Conservation (phyloP, 495 filamentous ascomycete species). For the Tuber melanosporum region DNA sequence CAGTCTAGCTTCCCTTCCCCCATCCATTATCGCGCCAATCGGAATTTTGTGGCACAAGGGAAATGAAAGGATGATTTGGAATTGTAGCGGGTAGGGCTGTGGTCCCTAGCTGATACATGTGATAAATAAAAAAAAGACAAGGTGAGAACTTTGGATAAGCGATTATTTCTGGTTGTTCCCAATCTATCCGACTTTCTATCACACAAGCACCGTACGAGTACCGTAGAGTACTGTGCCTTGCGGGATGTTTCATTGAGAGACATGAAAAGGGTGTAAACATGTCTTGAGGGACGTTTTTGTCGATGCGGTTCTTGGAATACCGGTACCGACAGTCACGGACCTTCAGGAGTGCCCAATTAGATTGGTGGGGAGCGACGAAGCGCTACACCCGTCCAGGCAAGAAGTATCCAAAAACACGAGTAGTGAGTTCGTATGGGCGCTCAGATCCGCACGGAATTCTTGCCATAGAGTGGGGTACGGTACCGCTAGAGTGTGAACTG, state of each 20-base stretch:
- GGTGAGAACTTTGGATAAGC: neutral
- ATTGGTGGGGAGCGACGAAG: neutral
- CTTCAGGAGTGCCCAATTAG: neutral
- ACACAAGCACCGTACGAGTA: too few species aligned
- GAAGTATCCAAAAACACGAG: too few species aligned
- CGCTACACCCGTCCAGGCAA: too few species aligned
- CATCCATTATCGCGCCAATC: slow-evolving; percentile 1
- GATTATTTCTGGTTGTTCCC: neutral
- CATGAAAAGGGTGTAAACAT: neutral
- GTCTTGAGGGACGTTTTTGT: neutral
- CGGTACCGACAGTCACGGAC: neutral
- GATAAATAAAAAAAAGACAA: neutral
- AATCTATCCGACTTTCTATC: neutral
- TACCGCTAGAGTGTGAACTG: neutral
- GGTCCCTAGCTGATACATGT: neutral
- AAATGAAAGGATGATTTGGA: neutral
- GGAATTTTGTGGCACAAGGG: neutral
- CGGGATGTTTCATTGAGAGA: neutral
- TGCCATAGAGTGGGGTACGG: too few species aligned
- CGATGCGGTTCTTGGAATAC: neutral
- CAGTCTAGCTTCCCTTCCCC: neutral
- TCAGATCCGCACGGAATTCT: too few species aligned
- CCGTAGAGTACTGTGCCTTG: too few species aligned
- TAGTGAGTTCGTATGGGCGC: too few species aligned
- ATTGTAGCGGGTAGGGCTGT: neutral